These are phyloP conservation scores for Candida corydali DNA, from an alignment of 805 yeast species.

Conservation along the genomic window DNA sequence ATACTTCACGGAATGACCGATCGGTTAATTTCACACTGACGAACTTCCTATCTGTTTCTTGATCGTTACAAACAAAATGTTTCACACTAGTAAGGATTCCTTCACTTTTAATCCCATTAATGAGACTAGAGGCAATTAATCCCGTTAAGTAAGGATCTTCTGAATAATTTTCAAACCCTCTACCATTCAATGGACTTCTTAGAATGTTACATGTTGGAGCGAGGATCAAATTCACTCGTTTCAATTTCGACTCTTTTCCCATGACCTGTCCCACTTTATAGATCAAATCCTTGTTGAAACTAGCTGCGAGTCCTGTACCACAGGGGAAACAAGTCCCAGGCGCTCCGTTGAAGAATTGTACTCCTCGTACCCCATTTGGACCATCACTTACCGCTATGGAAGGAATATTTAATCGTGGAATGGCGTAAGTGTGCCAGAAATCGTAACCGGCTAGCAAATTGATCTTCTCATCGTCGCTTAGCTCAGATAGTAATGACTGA, in stretches of 20 bases:
- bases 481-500: constrained; percentile 18
- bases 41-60: constrained; percentile 27
- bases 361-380: constrained; percentile 32
- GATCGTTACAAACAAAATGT: constrained; percentile 30
- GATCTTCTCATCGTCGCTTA: constrained; percentile 24
- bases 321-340: constrained; percentile 32
- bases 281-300: constrained; percentile 25
- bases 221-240: constrained; percentile 25
- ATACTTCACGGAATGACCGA: constrained; percentile 29
- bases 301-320: constrained; percentile 30
- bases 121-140: constrained; percentile 18
- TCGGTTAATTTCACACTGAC: constrained; percentile 26
- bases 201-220: constrained; percentile 33
- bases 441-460: constrained; percentile 33
- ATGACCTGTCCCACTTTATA: constrained; percentile 23
- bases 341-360: constrained; percentile 21
- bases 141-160: constrained; percentile 32
- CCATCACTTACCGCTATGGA: constrained; percentile 39
- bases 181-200: constrained; percentile 31
- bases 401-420: constrained; percentile 40
- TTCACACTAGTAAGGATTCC: constrained; percentile 28
- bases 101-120: constrained; percentile 26
- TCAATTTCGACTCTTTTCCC: constrained; percentile 28
- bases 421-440: constrained; percentile 47
- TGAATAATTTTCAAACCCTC: constrained; percentile 30